Percentiles rank a stretch among this genome's conserved stretches.
These are phyloP conservation scores for Penicillium sp. DNA, from an alignment of 2,329 filamentous ascomycete species.

Conservation along the genomic window DNA sequence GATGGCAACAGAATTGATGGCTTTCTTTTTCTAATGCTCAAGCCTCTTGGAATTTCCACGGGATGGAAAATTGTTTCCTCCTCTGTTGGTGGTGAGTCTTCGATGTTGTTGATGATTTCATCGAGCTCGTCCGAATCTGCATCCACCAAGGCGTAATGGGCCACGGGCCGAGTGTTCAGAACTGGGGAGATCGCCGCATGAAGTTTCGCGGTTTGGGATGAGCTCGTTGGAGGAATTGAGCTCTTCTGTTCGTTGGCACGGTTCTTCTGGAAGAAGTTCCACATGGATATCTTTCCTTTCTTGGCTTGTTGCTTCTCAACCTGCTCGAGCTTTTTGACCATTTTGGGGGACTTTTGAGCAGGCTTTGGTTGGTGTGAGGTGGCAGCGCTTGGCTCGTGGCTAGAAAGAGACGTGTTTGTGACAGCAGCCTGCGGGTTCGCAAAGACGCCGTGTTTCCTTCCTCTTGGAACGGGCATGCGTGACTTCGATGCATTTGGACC, in stretches of 20 bases:
- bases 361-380: slow-evolving; percentile 10
- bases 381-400: slow-evolving; percentile 14
- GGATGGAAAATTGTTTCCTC: slow-evolving; percentile 27
- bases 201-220: slow-evolving; percentile 33
- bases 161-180: slow-evolving; percentile 47
- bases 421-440: slow-evolving; percentile 26
- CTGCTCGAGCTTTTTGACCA: slow-evolving; percentile 24
- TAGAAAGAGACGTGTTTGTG: slow-evolving; percentile 27
- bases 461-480: slow-evolving; percentile 28
- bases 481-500: slow-evolving; percentile 9
- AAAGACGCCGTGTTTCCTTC: slow-evolving; percentile 15
- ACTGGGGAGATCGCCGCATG: slow-evolving; percentile 43
- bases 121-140: slow-evolving; percentile 43
- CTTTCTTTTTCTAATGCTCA: slow-evolving; percentile 36
- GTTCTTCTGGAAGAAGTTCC: slow-evolving; percentile 60
- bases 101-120: slow-evolving; percentile 39
- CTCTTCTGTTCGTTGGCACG: slow-evolving; percentile 30
- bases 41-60: slow-evolving; percentile 28
- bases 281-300: slow-evolving; percentile 37
- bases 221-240: slow-evolving; percentile 20
- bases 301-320: slow-evolving; percentile 40
- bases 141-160: slow-evolving; percentile 61
- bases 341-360: slow-evolving; percentile 2
- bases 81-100: slow-evolving; percentile 43
- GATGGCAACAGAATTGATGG: slow-evolving; percentile 46